Evolutionary conservation across 108 stramenopile species (phyloP), one percentile per base, ranked within the genome.

Genomic region (Skeletonema tropicum): DNA sequence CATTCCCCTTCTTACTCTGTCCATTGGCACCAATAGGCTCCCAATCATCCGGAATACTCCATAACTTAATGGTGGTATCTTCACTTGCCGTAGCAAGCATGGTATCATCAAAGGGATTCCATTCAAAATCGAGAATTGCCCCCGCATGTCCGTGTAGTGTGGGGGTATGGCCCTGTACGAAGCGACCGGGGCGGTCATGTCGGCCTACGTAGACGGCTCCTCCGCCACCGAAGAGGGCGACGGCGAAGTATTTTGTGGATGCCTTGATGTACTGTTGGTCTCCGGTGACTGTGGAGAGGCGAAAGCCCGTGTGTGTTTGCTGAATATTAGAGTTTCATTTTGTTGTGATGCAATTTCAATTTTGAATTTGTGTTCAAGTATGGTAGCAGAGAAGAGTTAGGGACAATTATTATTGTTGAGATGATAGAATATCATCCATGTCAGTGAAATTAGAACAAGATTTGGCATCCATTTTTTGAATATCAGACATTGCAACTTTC

Each of bases 191-290:
- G 61, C 96, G 87, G 59, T 95, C 92, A 48, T 94, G 85, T 19
- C 90, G 86, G 46, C 94, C 82, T 17, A 98, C 95, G 46, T 88
- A 88, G 64, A 99, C 80, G 13, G 97, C 94, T 30, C 99, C 99
- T 39, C 98, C 98, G 38, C 99, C 99, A 21, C 94, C 94, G 59
- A 84, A 85, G 71, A 98, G 89, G 33, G 97, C 95, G 21, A 98
- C 92, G 17, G 97, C 96, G 83, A 97, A 97, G 87, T 95, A 99
- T 89, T 98, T 97, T 25, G 97, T 87, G 64, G 98, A 98, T 21
- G 95, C 99, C 81, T 99, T 99, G 90, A 98, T 98, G 90, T 98
- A 98, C 57, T 96, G 96, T 73, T 98, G 98, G 65, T 99, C 99
- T 46, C 99, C 98, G 45, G 96, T 97, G 6, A 93, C 93, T 14